phyloP scores from a whole-genome alignment of 192 early-diverging fungal genomes.

The Entomortierella chlamydospora region DNA sequence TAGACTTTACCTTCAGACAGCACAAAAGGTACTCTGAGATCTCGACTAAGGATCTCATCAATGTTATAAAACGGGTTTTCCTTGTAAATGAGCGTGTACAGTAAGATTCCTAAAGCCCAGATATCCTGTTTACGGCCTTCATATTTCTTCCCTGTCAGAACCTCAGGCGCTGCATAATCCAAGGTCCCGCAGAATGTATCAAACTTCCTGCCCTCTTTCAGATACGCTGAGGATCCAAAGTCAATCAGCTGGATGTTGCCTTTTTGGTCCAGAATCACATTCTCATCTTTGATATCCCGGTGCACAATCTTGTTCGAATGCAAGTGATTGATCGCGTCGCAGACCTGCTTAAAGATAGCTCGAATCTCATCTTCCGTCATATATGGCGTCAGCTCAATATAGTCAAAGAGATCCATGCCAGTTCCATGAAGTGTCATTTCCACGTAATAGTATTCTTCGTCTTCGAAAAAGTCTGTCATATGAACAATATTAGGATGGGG shows the following conservation, averaged over 20 bases:
- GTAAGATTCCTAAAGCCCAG: slow-evolving; percentile 83
- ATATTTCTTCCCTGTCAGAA: slow-evolving; percentile 72
- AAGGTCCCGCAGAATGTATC: slow-evolving; percentile 81
- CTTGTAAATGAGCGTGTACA: slow-evolving; percentile 78
- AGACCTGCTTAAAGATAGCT: slow-evolving; percentile 69
- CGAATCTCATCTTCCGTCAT: slow-evolving; percentile 68
- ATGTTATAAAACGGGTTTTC: slow-evolving; percentile 82
- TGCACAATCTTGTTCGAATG: slow-evolving; percentile 78
- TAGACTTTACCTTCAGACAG: slow-evolving; percentile 63
- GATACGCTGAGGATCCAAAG: slow-evolving; percentile 80
- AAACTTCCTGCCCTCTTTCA: slow-evolving; percentile 66
- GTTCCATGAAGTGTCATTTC: slow-evolving; percentile 70
- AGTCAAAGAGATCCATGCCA: slow-evolving; percentile 77
- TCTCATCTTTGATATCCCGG: slow-evolving; percentile 92
- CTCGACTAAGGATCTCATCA: slow-evolving; percentile 69
- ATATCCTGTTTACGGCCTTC: slow-evolving; percentile 84
- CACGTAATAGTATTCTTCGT: slow-evolving; percentile 76
- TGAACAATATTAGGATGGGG: slow-evolving; percentile 66
- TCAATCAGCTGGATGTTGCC: slow-evolving; percentile 81
- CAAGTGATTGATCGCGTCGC: slow-evolving; percentile 67
- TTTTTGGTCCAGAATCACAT: slow-evolving; percentile 76
- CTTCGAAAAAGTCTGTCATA: slow-evolving; percentile 81
- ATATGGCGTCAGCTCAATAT: slow-evolving; percentile 69
- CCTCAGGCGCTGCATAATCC: slow-evolving; percentile 82
- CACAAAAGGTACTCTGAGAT: slow-evolving; percentile 67